phyloP scores from a whole-genome alignment of 257 asterid species.

The Vinca minor region DNA sequence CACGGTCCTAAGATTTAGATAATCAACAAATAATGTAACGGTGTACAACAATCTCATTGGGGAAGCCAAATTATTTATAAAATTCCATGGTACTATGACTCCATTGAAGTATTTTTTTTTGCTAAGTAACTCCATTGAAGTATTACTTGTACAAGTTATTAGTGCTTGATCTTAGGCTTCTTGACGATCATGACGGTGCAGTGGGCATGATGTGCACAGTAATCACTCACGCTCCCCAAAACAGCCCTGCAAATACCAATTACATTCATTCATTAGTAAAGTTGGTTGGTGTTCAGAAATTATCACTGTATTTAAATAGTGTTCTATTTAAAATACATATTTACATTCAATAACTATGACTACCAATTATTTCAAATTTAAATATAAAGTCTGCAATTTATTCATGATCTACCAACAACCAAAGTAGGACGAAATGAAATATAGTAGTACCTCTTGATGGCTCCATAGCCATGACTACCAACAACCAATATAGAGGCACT shows the following conservation, averaged over 20 bases:
- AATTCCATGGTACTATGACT: too few species aligned
- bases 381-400: too few species aligned
- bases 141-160: background rate
- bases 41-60: background rate
- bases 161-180: conserved; percentile 35
- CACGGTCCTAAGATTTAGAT: background rate
- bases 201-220: conserved; percentile 47
- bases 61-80: background rate
- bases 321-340: background rate
- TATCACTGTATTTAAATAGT: background rate
- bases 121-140: background rate
- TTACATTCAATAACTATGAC: too few species aligned
- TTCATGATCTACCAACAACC: too few species aligned
- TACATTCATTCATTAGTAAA: background rate
- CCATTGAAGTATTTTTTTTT: too few species aligned
- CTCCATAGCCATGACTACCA: conserved; percentile 97
- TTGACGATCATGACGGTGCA: conserved; percentile 47
- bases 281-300: background rate
- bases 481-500: conserved; percentile 66
- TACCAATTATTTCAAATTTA: too few species aligned
- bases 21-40: background rate
- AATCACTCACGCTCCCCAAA: conserved; percentile 43
- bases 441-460: conserved; percentile 91
- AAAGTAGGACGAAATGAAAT: too few species aligned
- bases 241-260: conserved; percentile 33